Percentiles rank a stretch among this genome's conserved stretches.
These are phyloP conservation scores for Cicer chorassanicum DNA, from an alignment of 306 rosid species.

Conservation along the genomic window DNA sequence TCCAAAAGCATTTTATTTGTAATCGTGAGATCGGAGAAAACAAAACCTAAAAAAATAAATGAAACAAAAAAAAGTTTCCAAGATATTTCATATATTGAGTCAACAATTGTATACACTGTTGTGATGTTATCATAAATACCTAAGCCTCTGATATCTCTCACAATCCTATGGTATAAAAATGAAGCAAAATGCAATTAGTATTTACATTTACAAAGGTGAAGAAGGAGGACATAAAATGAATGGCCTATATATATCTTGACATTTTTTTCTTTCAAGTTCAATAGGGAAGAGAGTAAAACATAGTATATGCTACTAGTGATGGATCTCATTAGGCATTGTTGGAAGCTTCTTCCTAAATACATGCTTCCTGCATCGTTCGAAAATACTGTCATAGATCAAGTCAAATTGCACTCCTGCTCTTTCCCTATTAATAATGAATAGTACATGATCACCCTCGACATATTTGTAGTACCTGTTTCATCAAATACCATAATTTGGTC, in stretches of 20 bases:
- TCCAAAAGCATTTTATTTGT: too few relatives aligned
- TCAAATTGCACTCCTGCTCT: slow-evolving; percentile 98
- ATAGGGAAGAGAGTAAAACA: not conserved
- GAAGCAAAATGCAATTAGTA: not conserved
- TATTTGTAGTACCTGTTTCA: slow-evolving; percentile 83
- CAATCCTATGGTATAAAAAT: slow-evolving; percentile 41
- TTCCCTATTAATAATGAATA: slow-evolving; percentile 82
- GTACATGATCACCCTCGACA: slow-evolving; percentile 90
- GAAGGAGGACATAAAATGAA: slow-evolving; percentile 24
- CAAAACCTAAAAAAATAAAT: not conserved
- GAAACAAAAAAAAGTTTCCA: not conserved
- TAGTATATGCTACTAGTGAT: slow-evolving; percentile 50
- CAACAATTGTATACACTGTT: slow-evolving; percentile 14
- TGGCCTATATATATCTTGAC: slow-evolving; percentile 29
- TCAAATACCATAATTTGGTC: slow-evolving; percentile 29
- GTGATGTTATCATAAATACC: slow-evolving; percentile 42
- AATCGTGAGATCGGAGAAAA: too few relatives aligned
- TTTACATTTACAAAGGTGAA: slow-evolving; percentile 49
- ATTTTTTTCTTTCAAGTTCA: slow-evolving; percentile 33
- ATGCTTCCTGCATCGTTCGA: slow-evolving; percentile 94
- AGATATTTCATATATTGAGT: not conserved
- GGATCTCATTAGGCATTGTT: slow-evolving; percentile 71
- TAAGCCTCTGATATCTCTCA: slow-evolving; percentile 44
- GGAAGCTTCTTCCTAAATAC: slow-evolving; percentile 74
- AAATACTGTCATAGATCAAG: slow-evolving; percentile 82